Percentiles rank a stretch among this genome's conserved stretches.
These are phyloP conservation scores for Peronospora tabacina DNA, from an alignment of 352 stramenopile species.

Conservation along the genomic window DNA sequence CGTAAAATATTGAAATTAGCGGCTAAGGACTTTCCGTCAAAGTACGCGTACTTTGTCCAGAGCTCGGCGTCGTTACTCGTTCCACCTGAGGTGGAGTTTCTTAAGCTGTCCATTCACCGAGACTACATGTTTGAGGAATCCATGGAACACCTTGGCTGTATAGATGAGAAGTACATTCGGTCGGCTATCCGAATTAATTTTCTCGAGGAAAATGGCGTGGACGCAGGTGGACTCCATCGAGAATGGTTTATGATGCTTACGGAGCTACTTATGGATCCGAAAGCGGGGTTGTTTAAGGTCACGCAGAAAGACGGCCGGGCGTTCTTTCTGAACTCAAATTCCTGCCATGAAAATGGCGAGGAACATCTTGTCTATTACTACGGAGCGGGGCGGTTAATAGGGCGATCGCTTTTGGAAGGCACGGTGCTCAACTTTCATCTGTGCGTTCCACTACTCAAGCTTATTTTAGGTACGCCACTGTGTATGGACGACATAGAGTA, in stretches of 20 bases:
- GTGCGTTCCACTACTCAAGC: constrained; percentile 93
- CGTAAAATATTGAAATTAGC: constrained; percentile 27
- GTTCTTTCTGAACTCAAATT: constrained; percentile 65
- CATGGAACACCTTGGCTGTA: constrained; percentile 47
- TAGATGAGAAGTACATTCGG: constrained; percentile 48
- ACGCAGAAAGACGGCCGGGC: constrained; percentile 45
- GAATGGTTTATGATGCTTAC: constrained; percentile 86
- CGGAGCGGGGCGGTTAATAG: constrained; percentile 44
- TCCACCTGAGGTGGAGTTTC: constrained; percentile 34
- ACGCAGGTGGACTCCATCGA: constrained; percentile 79
- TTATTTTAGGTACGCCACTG: constrained; percentile 92
- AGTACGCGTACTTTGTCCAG: constrained; percentile 46
- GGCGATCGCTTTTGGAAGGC: constrained; percentile 74
- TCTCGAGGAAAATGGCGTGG: constrained; percentile 66
- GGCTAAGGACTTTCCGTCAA: constrained; percentile 38
- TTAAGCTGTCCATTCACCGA: constrained; percentile 44
- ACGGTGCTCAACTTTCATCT: constrained; percentile 93
- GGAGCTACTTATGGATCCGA: constrained; percentile 40
- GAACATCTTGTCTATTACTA: constrained; percentile 69
- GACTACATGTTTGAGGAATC: constrained; percentile 58
- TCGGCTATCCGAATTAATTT: constrained; percentile 76
- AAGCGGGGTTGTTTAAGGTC: constrained; percentile 45
- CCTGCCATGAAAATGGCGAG: constrained; percentile 42
- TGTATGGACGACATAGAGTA: constrained; percentile 91
- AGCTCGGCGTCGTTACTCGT: constrained; percentile 31